Evolutionary conservation across 306 rosid species (phyloP).

Genomic region (Cicer judaicum): DNA sequence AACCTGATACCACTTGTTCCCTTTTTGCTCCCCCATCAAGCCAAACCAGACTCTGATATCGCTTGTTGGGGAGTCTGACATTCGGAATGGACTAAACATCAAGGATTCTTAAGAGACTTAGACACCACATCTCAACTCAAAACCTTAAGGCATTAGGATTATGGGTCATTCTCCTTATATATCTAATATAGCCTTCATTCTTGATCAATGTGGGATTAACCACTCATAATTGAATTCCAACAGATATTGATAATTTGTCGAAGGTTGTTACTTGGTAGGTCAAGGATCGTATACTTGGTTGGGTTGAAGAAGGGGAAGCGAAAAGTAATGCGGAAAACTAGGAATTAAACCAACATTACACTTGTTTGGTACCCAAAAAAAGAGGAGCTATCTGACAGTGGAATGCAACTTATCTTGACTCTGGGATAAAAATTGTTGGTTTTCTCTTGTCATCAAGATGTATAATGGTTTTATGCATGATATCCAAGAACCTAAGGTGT

Average conservation of each 20-base stretch:
- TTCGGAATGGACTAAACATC: too few relatives aligned
- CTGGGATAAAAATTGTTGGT: not conserved
- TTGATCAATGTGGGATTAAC: too few relatives aligned
- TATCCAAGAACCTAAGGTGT: slow-evolving; percentile 19
- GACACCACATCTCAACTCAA: too few relatives aligned
- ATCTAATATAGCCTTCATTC: too few relatives aligned
- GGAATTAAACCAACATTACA: not conserved
- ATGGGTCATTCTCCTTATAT: too few relatives aligned
- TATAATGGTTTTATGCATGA: slow-evolving; percentile 15
- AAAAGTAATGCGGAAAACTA: not conserved
- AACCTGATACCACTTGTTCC: too few relatives aligned
- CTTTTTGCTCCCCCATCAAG: too few relatives aligned
- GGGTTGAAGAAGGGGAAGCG: slow-evolving; percentile 24
- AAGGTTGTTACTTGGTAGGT: slow-evolving; percentile 5
- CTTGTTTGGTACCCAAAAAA: slow-evolving; percentile 23
- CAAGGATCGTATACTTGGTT: slow-evolving; percentile 7
- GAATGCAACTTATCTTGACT: not conserved
- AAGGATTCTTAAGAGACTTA: too few relatives aligned
- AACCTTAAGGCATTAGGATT: too few relatives aligned
- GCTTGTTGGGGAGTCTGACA: too few relatives aligned
- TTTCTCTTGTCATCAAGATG: slow-evolving; percentile 9
- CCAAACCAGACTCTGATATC: too few relatives aligned
- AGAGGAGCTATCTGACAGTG: not conserved
- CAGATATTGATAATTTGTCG: not conserved
- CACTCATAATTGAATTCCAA: too few relatives aligned